Base-by-base conservation (phyloP, 768 basidiomycete species). In the Clavaria fumosa region DNA sequence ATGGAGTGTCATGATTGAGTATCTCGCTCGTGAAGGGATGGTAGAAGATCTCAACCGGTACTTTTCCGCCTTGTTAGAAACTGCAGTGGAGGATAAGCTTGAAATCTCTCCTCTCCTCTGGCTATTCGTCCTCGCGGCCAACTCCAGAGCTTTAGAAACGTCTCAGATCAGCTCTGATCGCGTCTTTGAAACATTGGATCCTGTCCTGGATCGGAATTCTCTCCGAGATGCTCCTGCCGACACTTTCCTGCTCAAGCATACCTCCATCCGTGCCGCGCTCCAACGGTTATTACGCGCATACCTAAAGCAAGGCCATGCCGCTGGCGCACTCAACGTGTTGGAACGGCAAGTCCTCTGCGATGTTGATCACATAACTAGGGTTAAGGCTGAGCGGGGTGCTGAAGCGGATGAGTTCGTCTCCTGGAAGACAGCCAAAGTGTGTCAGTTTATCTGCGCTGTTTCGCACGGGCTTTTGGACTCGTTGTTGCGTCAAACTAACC, bases 1-100 rank as follows among this genome's bases (percentile, higher is more conserved):
- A 1, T 85, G 79, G 76, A 43, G 51, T 2, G 38, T 64, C n/a
- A 69, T 88, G 53, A 50, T 86, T 7, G 64, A 71, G 23, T 60
- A 63, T 2, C 64, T 83, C 20, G 70, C 70, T 1, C 49, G 53
- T 9, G 54, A 64, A 7, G 61, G 61, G 23, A 64, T 64, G 50
- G 47, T 74, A 1, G 56, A 58, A 1, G 72, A 78, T 4, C 59
- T 81, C 37, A 74, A 79, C 48, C 56, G 62, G 38, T 44, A 78
- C 3, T 76, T 69, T 44, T 51, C 56, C n/a, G 46, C 51, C 15
- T 56, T 69, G 24, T 43, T 61, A 17, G 33, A 55, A 7, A 49
- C 59, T 36, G 56, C 59, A 4, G 35, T 44, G n/a, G 47, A 51
- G n/a, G 59, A 65, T 28, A 54, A 53, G 14, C 47, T 63, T 15